phyloP scores from a whole-genome alignment of 1,284 basidiomycete species.

The Trametes sp. region DNA sequence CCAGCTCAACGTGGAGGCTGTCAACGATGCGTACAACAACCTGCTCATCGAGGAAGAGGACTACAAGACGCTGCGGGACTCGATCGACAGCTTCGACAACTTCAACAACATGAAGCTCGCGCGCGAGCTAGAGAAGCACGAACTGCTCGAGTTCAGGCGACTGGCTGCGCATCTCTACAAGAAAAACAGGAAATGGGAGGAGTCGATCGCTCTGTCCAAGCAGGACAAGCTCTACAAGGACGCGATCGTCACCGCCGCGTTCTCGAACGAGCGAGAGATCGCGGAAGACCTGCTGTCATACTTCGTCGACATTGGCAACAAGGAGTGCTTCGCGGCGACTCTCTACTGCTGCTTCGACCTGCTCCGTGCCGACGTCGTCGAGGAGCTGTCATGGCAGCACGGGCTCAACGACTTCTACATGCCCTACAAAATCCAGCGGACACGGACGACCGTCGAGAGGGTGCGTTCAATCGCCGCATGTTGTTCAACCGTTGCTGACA shows the following conservation, averaged over 20 bases:
- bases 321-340: slow-evolving; percentile 94
- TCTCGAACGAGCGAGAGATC: slow-evolving; percentile 82
- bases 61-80: slow-evolving; percentile 95
- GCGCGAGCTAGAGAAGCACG: slow-evolving; percentile 87
- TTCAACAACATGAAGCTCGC: slow-evolving; percentile 95
- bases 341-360: slow-evolving; percentile 95
- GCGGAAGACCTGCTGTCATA: slow-evolving; percentile 94
- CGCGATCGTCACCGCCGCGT: slow-evolving; percentile 92
- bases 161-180: slow-evolving; percentile 97
- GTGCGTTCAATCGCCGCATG: slow-evolving; percentile 43
- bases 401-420: slow-evolving; percentile 96
- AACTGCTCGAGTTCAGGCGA: slow-evolving; percentile 94
- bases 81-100: slow-evolving; percentile 97
- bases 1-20: slow-evolving; percentile 93
- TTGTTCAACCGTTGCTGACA: slow-evolving; percentile 16
- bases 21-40: slow-evolving; percentile 98
- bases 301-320: slow-evolving; percentile 97
- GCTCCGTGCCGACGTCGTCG: slow-evolving; percentile 89
- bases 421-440: slow-evolving; percentile 92
- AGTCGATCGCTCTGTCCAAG: slow-evolving; percentile 94
- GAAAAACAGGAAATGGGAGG: slow-evolving; percentile 96
- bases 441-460: slow-evolving; percentile 77
- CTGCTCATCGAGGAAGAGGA: slow-evolving; percentile 99
- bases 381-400: slow-evolving; percentile 96
- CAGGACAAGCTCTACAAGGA: slow-evolving; percentile 97